Conservation (phyloP, 2,329 filamentous ascomycete genomes). For the Epichloe scottii region DNA sequence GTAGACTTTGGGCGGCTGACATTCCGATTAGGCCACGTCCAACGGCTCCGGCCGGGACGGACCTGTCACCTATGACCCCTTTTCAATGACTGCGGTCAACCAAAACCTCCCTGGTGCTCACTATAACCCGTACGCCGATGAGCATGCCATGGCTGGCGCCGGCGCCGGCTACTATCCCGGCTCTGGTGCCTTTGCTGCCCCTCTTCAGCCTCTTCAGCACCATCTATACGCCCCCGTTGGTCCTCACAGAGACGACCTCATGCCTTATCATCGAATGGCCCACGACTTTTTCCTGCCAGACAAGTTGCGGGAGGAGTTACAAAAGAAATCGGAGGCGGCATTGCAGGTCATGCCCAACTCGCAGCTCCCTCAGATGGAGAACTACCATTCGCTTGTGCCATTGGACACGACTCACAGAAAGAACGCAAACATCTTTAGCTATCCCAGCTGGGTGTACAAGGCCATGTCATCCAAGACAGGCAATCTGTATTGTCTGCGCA, state of each 20-base stretch:
- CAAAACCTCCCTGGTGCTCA: slow-evolving; percentile 39
- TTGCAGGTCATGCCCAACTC: slow-evolving; percentile 71
- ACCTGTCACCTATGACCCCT: slow-evolving; percentile 45
- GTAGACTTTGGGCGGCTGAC: not conserved
- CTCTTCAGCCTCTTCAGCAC: slow-evolving; percentile 64
- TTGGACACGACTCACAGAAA: slow-evolving; percentile 73
- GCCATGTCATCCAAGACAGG: slow-evolving; percentile 82
- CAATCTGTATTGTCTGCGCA: slow-evolving; percentile 72
- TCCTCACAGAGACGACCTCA: slow-evolving; percentile 66
- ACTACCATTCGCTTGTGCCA: slow-evolving; percentile 86
- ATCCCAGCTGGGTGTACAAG: slow-evolving; percentile 91
- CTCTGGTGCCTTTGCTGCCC: slow-evolving; percentile 37
- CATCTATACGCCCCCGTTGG: slow-evolving; percentile 86
- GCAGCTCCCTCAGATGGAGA: slow-evolving; percentile 66
- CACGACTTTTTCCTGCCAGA: slow-evolving; percentile 91
- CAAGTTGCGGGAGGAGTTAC: slow-evolving; percentile 73
- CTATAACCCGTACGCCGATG: slow-evolving; percentile 69
- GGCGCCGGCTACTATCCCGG: slow-evolving; percentile 55
- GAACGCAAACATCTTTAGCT: slow-evolving; percentile 69
- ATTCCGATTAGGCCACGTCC: slow-evolving; percentile 19
- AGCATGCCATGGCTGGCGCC: slow-evolving; percentile 45
- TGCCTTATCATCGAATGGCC: slow-evolving; percentile 72
- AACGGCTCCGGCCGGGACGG: slow-evolving; percentile 38
- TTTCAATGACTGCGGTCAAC: slow-evolving; percentile 43
- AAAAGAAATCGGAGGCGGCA: slow-evolving; percentile 76